Conservation (phyloP, 805 yeast genomes). For the Saccharomycopsis sp. region DNA sequence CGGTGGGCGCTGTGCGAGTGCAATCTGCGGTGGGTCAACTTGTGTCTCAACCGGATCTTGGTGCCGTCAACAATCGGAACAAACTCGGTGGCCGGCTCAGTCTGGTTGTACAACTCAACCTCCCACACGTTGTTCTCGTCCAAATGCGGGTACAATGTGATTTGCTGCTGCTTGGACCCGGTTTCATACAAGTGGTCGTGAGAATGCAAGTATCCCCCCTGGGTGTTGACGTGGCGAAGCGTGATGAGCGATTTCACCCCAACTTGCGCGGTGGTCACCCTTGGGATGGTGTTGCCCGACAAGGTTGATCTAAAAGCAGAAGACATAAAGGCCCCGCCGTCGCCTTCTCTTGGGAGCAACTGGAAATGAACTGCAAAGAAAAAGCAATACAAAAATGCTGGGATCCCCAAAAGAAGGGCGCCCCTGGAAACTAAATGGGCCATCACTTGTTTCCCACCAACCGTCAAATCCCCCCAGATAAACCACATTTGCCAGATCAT, state of each 20-base stretch:
- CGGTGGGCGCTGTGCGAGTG: conserved; percentile 72
- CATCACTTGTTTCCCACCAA: conserved; percentile 35
- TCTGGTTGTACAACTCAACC: conserved; percentile 54
- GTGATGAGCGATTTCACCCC: conserved; percentile 65
- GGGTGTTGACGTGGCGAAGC: conserved; percentile 58
- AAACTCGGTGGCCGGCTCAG: conserved; percentile 48
- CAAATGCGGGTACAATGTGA: conserved; percentile 70
- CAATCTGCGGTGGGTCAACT: conserved; percentile 50
- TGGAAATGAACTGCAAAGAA: conserved; percentile 60
- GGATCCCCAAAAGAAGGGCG: conserved; percentile 46
- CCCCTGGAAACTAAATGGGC: conserved; percentile 46
- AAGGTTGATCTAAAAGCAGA: conserved; percentile 63
- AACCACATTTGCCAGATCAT: conserved; percentile 63
- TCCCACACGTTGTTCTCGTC: conserved; percentile 69
- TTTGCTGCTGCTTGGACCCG: conserved; percentile 79
- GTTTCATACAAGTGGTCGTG: conserved; percentile 62
- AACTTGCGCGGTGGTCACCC: conserved; percentile 50
- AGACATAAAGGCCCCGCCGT: conserved; percentile 63
- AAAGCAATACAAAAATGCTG: conserved; percentile 43
- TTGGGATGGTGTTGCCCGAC: conserved; percentile 52
- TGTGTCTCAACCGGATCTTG: conserved; percentile 60
- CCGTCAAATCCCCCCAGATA: conserved; percentile 57
- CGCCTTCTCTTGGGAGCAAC: conserved; percentile 51
- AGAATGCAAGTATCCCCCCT: conserved; percentile 80
- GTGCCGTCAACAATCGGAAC: conserved; percentile 58